Conservation (phyloP, 768 basidiomycete genomes). For the Punctularia strigosozonata region DNA sequence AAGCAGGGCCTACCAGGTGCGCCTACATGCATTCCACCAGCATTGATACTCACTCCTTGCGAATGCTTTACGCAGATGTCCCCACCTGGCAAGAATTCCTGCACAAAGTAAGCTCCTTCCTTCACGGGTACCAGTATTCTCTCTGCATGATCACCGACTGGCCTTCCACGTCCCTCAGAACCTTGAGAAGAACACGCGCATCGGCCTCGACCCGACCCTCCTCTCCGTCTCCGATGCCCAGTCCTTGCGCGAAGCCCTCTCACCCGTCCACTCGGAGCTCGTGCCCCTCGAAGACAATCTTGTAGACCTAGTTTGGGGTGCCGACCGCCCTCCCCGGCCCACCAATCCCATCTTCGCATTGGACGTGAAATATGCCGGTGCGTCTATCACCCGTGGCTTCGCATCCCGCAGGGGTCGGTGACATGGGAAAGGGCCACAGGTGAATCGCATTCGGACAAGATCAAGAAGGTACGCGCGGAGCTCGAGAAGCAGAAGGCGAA, state of each 20-base stretch:
- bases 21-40: conserved; percentile 8
- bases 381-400: conserved; percentile 3
- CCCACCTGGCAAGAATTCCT: conserved; percentile 88
- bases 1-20: conserved; percentile 78
- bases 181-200: conserved; percentile 44
- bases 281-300: conserved; percentile 61
- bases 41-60: conserved; percentile 8
- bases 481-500: conserved; percentile 50
- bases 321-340: conserved; percentile 57
- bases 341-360: conserved; percentile 56
- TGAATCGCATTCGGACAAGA: conserved; percentile 52
- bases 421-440: conserved; percentile 19
- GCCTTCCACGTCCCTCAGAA: conserved; percentile 27
- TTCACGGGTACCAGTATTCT: neutral
- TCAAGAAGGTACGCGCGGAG: conserved; percentile 53
- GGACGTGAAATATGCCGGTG: conserved; percentile 65
- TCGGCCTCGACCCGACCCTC: conserved; percentile 77
- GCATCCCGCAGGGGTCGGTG: neutral
- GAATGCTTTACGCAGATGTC: conserved; percentile 44
- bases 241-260: conserved; percentile 43
- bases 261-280: conserved; percentile 41
- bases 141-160: neutral
- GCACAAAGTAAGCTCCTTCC: conserved; percentile 36
- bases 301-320: conserved; percentile 68
- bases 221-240: conserved; percentile 66